These are phyloP conservation scores for Fusarium kyushuense DNA, from an alignment of 2,329 filamentous ascomycete species.

Conservation along the genomic window DNA sequence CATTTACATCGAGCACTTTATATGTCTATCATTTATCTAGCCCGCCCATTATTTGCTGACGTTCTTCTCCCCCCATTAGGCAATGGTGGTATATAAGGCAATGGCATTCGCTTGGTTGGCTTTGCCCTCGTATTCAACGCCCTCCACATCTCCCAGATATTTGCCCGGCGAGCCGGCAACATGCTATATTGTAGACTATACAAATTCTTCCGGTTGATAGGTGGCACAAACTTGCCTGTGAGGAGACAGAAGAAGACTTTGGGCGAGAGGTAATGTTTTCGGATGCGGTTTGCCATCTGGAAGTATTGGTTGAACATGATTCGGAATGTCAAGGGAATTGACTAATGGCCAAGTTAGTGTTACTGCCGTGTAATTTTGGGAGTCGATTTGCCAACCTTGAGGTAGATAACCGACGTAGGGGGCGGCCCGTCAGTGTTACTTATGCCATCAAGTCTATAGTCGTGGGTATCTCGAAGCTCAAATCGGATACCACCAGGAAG, in stretches of 20 bases:
- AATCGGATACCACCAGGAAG: conserved; percentile 90
- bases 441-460: conserved; percentile 57
- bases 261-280: conserved; percentile 94
- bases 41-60: conserved; percentile 48
- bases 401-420: conserved; percentile 83
- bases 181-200: conserved; percentile 99
- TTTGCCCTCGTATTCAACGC: conserved; percentile 68
- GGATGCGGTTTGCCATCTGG: conserved; percentile 89
- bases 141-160: conserved; percentile 88
- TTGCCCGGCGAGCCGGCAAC: conserved; percentile 84
- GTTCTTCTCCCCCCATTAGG: conserved; percentile 50
- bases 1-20: background rate
- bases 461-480: conserved; percentile 82
- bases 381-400: conserved; percentile 71
- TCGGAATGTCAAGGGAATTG: conserved; percentile 88
- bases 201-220: conserved; percentile 92
- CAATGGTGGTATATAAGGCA: conserved; percentile 52
- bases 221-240: conserved; percentile 92
- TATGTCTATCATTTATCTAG: conserved; percentile 38
- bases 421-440: conserved; percentile 61
- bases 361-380: background rate
- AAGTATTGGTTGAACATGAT: conserved; percentile 99
- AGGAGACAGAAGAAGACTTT: conserved; percentile 88
- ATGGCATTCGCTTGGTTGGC: conserved; percentile 58
- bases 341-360: conserved; percentile 61